Percentiles rank a stretch among this genome's conserved stretches.
These are phyloP conservation scores for Stenogyne calaminthoides DNA, from an alignment of 305 asterid genomes.

Conservation along the genomic window DNA sequence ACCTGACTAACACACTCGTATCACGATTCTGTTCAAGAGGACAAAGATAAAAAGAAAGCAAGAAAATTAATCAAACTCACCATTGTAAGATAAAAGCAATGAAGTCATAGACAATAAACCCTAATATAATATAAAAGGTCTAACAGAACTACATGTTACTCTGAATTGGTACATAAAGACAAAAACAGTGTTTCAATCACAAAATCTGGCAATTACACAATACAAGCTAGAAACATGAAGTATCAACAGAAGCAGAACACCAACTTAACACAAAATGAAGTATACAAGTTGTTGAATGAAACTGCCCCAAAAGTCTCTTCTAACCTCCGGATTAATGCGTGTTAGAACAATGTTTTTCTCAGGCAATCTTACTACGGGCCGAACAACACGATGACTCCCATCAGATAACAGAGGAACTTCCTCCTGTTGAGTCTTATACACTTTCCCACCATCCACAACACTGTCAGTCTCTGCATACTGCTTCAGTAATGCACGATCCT, in stretches of 20 bases:
- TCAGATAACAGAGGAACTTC: slow-evolving; percentile 74
- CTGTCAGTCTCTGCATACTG: slow-evolving; percentile 89
- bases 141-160: not conserved
- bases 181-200: not conserved
- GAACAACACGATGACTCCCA: slow-evolving; percentile 63
- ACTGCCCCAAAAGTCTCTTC: slow-evolving; percentile 33
- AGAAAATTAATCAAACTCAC: slow-evolving; percentile 24
- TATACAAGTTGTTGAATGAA: slow-evolving; percentile 19
- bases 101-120: slow-evolving; percentile 6
- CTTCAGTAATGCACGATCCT: slow-evolving; percentile 84
- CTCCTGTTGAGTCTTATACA: slow-evolving; percentile 66
- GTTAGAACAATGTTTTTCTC: slow-evolving; percentile 91
- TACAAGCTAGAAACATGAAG: not conserved
- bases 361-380: slow-evolving; percentile 87
- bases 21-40: slow-evolving; percentile 76
- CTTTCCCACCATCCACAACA: slow-evolving; percentile 75
- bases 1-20: slow-evolving; percentile 92
- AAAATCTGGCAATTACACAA: not conserved
- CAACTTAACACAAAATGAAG: slow-evolving; percentile 28
- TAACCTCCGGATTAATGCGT: slow-evolving; percentile 97
- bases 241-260: slow-evolving; percentile 19
- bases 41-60: slow-evolving; percentile 33
- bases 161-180: not conserved
- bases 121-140: not conserved
- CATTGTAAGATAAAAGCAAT: slow-evolving; percentile 3